A percentile compares a stretch with the other conserved stretches of the same genome.
phyloP scores from a whole-genome alignment of 176 grass and related monocot genomes.

The Otatea glauca region DNA sequence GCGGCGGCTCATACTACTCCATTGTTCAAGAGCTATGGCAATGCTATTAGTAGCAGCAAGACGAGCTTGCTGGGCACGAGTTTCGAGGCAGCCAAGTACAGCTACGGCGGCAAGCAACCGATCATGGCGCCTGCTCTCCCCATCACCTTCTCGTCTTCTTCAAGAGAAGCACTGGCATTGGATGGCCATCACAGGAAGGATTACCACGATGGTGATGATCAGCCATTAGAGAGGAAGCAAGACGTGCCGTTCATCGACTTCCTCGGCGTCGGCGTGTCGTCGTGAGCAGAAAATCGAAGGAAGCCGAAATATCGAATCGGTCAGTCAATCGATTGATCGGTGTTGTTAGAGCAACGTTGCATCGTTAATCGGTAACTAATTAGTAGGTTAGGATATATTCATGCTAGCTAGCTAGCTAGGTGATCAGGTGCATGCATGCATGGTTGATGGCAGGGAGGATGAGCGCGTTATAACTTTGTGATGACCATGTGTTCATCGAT shows the following conservation, averaged over 20 bases:
- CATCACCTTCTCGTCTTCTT: slow-evolving; percentile 38
- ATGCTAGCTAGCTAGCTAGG: not conserved
- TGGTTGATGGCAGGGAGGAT: not conserved
- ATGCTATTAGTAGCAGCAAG: not conserved
- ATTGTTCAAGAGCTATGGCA: slow-evolving; percentile 36
- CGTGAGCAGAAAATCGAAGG: not conserved
- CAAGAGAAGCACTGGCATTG: slow-evolving; percentile 21
- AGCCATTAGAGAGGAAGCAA: slow-evolving; percentile 1
- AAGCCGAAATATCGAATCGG: not conserved
- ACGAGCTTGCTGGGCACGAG: not conserved
- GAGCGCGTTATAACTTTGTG: slow-evolving; percentile 6
- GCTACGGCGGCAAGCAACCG: slow-evolving; percentile 22
- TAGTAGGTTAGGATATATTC: not conserved
- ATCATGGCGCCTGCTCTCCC: slow-evolving; percentile 29
- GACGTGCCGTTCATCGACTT: slow-evolving; percentile 62
- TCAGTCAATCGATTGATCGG: slow-evolving; percentile 29
- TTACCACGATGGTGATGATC: not conserved
- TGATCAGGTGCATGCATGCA: not conserved
- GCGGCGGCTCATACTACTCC: not conserved
- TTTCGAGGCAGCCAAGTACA: slow-evolving; percentile 31
- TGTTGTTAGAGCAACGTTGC: slow-evolving; percentile 23
- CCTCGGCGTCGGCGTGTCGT: slow-evolving; percentile 59
- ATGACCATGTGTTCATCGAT: slow-evolving; percentile 25
- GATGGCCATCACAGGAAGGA: slow-evolving; percentile 35
- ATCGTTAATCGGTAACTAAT: slow-evolving; percentile 24